A percentile compares a stretch with the other conserved stretches of the same genome.
Evolutionary conservation across 2,329 filamentous ascomycete genomes (phyloP).

Genomic region (Ceratocystis cacaofunesta): DNA sequence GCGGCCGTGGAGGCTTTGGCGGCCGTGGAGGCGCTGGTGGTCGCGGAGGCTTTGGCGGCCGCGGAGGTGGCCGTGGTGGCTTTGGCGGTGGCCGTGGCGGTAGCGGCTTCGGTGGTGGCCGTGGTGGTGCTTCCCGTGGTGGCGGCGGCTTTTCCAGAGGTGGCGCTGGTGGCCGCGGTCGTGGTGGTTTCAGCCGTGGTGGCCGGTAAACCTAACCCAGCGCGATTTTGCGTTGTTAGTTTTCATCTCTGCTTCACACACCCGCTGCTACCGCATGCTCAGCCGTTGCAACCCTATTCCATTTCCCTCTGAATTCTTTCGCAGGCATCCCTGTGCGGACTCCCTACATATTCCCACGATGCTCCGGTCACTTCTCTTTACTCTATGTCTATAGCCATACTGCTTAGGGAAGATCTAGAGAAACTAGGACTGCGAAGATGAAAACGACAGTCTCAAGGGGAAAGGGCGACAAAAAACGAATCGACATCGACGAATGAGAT

Average conservation of each 20-base stretch:
- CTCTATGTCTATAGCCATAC: background rate
- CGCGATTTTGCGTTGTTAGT: background rate
- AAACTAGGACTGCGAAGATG: background rate
- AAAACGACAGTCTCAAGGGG: background rate
- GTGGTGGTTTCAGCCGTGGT: conserved; percentile 19
- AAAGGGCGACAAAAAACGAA: background rate
- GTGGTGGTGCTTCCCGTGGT: conserved; percentile 9
- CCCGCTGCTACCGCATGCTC: background rate
- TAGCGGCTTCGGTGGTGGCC: conserved; percentile 22
- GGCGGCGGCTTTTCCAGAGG: conserved; percentile 13
- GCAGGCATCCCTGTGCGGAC: background rate
- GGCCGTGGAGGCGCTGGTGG: conserved; percentile 32
- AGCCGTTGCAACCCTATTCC: background rate
- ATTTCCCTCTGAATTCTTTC: background rate
- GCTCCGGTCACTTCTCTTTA: background rate
- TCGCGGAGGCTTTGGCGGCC: conserved; percentile 23
- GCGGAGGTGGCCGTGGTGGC: conserved; percentile 21
- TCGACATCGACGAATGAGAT: background rate
- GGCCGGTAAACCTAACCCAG: conserved; percentile 12
- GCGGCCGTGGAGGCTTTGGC: conserved; percentile 26
- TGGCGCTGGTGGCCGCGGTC: conserved; percentile 24
- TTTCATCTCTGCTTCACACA: background rate
- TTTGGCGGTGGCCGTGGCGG: conserved; percentile 25
- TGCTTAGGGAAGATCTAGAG: background rate
- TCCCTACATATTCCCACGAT: background rate